phyloP scores from a whole-genome alignment of 768 basidiomycete species.

The Rhizopogon sp. region DNA sequence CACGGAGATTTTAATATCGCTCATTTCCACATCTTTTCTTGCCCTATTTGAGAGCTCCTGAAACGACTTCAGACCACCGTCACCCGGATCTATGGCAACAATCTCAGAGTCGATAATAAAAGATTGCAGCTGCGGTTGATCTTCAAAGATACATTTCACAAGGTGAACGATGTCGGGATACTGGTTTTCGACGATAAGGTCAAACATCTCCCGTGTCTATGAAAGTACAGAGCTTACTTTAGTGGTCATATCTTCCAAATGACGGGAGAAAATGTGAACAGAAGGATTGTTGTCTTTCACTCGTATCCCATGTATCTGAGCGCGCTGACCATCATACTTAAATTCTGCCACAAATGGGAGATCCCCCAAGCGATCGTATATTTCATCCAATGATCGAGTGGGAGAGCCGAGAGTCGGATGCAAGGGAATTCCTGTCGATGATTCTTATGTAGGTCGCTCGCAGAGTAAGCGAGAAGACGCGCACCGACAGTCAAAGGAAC shows the following conservation, averaged over 20 bases:
- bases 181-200: conserved; percentile 31
- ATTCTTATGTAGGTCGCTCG: conserved; percentile 2
- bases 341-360: conserved; percentile 80
- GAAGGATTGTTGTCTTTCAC: conserved; percentile 20
- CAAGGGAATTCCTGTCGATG: conserved; percentile 65
- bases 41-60: conserved; percentile 85
- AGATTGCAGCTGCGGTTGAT: conserved; percentile 39
- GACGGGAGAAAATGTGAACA: conserved; percentile 79
- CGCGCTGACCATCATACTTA: conserved; percentile 88
- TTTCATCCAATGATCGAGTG: conserved; percentile 75
- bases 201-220: conserved; percentile 1
- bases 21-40: conserved; percentile 73
- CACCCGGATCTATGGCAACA: conserved; percentile 69
- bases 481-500: conserved; percentile 70
- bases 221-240: conserved; percentile 44
- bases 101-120: conserved; percentile 87
- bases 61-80: conserved; percentile 67
- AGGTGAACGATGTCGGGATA: conserved; percentile 78
- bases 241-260: conserved; percentile 89
- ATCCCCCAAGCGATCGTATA: conserved; percentile 66
- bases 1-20: conserved; percentile 72
- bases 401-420: conserved; percentile 87
- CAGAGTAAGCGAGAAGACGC: conserved; percentile 15
- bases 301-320: conserved; percentile 63
- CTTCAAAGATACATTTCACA: conserved; percentile 44